Base-by-base conservation (phyloP, 768 basidiomycete species). In the Vishniacozyma victoriae region DNA sequence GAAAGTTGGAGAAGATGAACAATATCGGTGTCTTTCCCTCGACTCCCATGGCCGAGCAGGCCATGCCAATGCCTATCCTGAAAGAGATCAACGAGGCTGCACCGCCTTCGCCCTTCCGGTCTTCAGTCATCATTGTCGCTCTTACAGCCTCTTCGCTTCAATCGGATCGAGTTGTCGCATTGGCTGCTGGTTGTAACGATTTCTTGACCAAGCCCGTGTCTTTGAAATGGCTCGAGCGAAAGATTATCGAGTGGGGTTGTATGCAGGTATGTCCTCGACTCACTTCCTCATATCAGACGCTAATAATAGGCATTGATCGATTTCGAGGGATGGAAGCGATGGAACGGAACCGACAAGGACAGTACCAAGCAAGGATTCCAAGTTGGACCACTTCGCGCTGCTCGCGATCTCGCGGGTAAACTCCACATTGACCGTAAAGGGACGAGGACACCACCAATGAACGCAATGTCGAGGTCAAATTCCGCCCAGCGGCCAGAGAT, bases 241-340 rank as follows among this genome's bases (percentile, higher is more conserved):
- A 99, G 76, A 92, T 97, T 67, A 87, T 93, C 52, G 95, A 99
- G 71, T 99, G 95, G 95, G 95, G 95, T 0, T 93, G 89, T 3
- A 97, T 99, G 75, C 72, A 71, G 63, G 67, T 68, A 37, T 46
- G 67, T 52, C 26, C 14, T 16, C 20, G 15, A 14, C 4, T 27
- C 29, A n/a, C 16, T 14, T 18, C 35, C 15, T 14, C 18, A 35
- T 18, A 40, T 15, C 38, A 46, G 41, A 25, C 24, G 27, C 20
- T n/a, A n/a, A n/a, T n/a, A 15, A 40, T 45, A 69, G 67, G 68
- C 70, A 3, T 40, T 72, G 43, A 72, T 72, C 53, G 73, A 74
- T 49, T 74, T 72, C 42, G 73, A 72, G n/a, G 73, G 73, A 11
- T 72, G 71, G 73, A 44, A 64, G 40, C 38, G 69, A 46, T 72